Base-by-base conservation (phyloP, 2,329 filamentous ascomycete species). In the Aspergillus persii region DNA sequence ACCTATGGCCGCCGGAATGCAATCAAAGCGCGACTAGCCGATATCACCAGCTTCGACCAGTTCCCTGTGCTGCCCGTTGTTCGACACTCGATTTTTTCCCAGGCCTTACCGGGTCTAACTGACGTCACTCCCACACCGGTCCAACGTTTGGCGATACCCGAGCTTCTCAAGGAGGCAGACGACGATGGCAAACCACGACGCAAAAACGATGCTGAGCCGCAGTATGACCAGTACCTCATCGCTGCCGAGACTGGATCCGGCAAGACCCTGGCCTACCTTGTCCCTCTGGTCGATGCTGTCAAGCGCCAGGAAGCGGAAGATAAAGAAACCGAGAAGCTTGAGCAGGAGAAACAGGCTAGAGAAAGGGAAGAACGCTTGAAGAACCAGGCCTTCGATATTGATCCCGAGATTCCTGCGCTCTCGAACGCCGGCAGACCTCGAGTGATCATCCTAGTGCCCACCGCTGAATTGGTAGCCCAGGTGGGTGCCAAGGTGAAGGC, bases 181-280 rank as follows among this genome's bases (percentile, higher is more conserved):
- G 81, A 26, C 70, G 69, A 71, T 71, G 74, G 64, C 53, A 71
- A 76, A 64, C 49, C 66, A n/a, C 69, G 67, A 48, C 65, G 70
- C 60, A 49, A 57, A 44, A 63, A 74, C 31, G 73, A 76, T 52
- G 63, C 72, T 62, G 57, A 82, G 70, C 65, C 76, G 77, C 60
- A 84, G 80, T 77, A 84, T 69, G 79, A 86, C 56, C 82, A 87
- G 54, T 97, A 91, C 71, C 82, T 99, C 11, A 82, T 99, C 53
- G 95, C 95, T 3, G 95, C 95, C 9, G 95, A 99, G 80, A 99
- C 95, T 0, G 95, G 95, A 11, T 98, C 95, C 0, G 95, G 95
- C 61, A 99, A 99, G 80, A 99, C 95, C 1, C 80, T 99, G 62
- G 92, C 95, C 8, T 99, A 99, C 71, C 80, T 98, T 4, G 77